Percentiles rank a stretch among this genome's conserved stretches.
Evolutionary conservation across 768 basidiomycete species (phyloP).

Genomic region (Rhizopogon sp.): DNA sequence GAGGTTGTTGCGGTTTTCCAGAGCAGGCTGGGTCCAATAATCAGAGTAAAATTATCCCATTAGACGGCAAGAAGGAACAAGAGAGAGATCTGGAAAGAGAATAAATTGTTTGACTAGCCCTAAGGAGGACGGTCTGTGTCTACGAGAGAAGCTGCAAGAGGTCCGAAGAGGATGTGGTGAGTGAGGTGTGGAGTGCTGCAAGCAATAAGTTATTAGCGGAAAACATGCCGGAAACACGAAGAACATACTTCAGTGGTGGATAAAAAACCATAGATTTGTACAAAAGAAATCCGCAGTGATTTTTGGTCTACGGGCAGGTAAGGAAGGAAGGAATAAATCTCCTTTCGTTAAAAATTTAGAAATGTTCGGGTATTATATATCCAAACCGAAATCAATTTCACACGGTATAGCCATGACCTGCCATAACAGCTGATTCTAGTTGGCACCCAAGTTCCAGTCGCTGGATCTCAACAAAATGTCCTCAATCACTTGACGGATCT

Average conservation of each 20-base stretch:
- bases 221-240: neutral
- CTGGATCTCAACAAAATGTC: neutral
- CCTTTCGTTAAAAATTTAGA: constrained; percentile 8
- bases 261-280: constrained; percentile 52
- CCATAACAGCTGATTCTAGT: neutral
- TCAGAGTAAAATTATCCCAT: constrained; percentile 39
- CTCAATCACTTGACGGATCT: neutral
- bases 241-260: constrained; percentile 29
- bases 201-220: neutral
- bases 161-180: constrained; percentile 57
- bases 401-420: constrained; percentile 2
- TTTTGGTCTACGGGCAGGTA: constrained; percentile 6
- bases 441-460: neutral
- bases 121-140: constrained; percentile 81
- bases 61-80: constrained; percentile 10
- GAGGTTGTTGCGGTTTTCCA: constrained; percentile 8
- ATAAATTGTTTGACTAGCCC: constrained; percentile 25
- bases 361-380: neutral
- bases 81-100: constrained; percentile 8
- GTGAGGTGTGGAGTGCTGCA: constrained; percentile 25
- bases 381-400: neutral
- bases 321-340: constrained; percentile 3
- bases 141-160: constrained; percentile 52
- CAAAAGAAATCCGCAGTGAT: constrained; percentile 10
- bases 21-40: constrained; percentile 37